Evolutionary conservation across 495 filamentous ascomycete genomes (phyloP), one percentile per base, ranked within the genome.

Genomic region (Melanomma pulvis-pyrius): DNA sequence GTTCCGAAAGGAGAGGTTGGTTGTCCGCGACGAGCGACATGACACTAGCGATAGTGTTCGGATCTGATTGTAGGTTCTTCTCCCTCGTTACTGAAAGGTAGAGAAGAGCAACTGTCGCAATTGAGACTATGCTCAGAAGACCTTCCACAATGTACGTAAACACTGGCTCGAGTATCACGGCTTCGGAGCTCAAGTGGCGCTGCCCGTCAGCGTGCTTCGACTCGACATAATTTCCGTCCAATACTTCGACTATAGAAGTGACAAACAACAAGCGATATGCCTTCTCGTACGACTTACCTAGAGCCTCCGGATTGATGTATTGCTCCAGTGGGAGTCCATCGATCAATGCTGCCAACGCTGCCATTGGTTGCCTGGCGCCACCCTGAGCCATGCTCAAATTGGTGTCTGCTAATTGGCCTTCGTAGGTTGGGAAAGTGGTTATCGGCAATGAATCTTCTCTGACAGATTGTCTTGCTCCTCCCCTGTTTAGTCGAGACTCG

Each of bases 201-300:
- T 21, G 11, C 26, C 67, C 65, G n/a, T 49, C 8, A 1, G 7
- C 36, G 26, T 21, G 8, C 1, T 17, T 25, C 22, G 55, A 47
- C 9, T 21, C 0, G 17, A 21, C 8, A 0, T 59, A 30, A 17
- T 60, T 32, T 1, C 41, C 9, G 2, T 53, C 54, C 0, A 80
- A 51, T 0, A 78, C 24, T 1, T 69, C 44, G 13, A 71, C 70
- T 34, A 81, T 58, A 0, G 72, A 72, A 6, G 73, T 47, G 0
- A 77, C 69, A 54, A 83, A 81, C 4, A 83, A 55, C 0, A 78
- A 32, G 36, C 76, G 65, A 22, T 82, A 77, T 0, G 75, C 76
- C 2, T 28, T 56, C 30, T 71, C 34, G 36, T 78, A 79, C 0
- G 72, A 68, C 3, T 62, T n/a, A 0, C 52, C 49, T 6, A 83